Evolutionary conservation across 768 basidiomycete species (phyloP).

Genomic region (Mycena rosella): DNA sequence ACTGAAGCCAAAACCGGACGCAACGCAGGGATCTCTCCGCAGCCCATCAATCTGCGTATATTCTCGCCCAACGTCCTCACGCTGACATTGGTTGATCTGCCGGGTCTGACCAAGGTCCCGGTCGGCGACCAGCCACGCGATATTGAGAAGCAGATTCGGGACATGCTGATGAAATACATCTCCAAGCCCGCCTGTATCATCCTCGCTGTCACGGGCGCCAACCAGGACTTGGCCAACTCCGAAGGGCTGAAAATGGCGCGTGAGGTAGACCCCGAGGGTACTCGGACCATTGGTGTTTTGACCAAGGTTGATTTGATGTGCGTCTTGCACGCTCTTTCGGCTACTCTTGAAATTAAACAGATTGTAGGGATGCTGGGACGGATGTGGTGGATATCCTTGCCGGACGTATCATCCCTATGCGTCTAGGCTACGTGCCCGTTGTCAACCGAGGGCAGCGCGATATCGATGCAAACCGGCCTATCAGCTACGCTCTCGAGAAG

Average conservation of each 20-base stretch:
- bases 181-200: constrained; percentile 96
- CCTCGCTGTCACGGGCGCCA: constrained; percentile 95
- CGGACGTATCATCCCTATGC: constrained; percentile 94
- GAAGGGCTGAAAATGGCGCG: constrained; percentile 97
- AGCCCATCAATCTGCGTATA: constrained; percentile 97
- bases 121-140: constrained; percentile 97
- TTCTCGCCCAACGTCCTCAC: constrained; percentile 98
- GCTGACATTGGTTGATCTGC: constrained; percentile 96
- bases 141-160: constrained; percentile 97
- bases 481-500: constrained; percentile 85
- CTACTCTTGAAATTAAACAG: background rate
- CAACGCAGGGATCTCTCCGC: constrained; percentile 97
- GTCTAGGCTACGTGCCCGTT: constrained; percentile 97
- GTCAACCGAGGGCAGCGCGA: constrained; percentile 99
- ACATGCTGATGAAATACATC: constrained; percentile 97
- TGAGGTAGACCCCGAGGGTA: constrained; percentile 97
- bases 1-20: constrained; percentile 99
- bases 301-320: constrained; percentile 99
- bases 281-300: constrained; percentile 96
- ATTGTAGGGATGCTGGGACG: constrained; percentile 91
- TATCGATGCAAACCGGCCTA: constrained; percentile 91
- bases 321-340: constrained; percentile 46
- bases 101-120: constrained; percentile 95
- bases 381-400: constrained; percentile 99
- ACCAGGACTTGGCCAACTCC: constrained; percentile 98